Percentiles rank a stretch among this genome's conserved stretches.
These are phyloP conservation scores for Aspergillus homomorphus DNA, from an alignment of 495 filamentous ascomycete genomes.

Conservation along the genomic window DNA sequence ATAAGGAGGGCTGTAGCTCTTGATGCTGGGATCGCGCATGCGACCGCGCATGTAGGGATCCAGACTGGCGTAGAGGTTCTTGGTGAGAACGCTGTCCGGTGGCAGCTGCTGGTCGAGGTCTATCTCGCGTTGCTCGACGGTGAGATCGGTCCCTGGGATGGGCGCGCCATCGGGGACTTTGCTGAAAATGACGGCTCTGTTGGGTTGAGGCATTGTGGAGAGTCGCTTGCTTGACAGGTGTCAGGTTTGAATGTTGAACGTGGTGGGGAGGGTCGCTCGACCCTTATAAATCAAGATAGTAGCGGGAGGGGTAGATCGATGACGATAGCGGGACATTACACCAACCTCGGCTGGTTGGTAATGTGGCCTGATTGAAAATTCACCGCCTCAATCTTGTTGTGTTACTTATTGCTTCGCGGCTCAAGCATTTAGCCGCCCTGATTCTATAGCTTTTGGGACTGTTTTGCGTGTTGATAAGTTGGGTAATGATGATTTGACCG, in stretches of 20 bases:
- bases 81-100: constrained; percentile 47
- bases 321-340: background rate
- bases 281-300: background rate
- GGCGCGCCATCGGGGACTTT: background rate
- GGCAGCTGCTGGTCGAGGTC: background rate
- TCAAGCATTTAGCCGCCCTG: background rate
- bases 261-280: background rate
- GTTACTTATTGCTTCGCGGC: background rate
- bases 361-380: background rate
- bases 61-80: constrained; percentile 61
- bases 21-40: constrained; percentile 33
- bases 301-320: background rate
- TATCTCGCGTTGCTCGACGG: background rate
- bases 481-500: background rate
- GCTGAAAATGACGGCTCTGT: background rate
- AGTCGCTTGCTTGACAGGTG: background rate
- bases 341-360: background rate
- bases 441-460: background rate
- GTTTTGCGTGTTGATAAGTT: background rate
- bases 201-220: background rate
- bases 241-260: background rate
- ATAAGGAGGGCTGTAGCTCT: constrained; percentile 54
- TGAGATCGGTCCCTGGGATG: background rate
- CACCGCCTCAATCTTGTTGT: background rate
- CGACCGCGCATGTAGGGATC: constrained; percentile 74